phyloP scores from a whole-genome alignment of 2,329 filamentous ascomycete species.

The Pseudogymnoascus sp. region DNA sequence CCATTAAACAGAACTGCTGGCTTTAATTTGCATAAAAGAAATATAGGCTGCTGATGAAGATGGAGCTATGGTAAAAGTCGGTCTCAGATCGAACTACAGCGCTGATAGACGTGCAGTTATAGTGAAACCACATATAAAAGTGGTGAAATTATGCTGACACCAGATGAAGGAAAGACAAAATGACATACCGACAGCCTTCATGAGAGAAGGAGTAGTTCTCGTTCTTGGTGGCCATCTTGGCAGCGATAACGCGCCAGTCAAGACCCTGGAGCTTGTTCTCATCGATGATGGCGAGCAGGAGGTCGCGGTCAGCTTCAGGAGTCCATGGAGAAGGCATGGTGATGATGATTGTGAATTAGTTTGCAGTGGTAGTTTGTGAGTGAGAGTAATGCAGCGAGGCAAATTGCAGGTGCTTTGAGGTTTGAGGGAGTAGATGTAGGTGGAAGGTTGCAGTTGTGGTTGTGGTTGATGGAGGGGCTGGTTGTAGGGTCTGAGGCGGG shows the following conservation, averaged over 20 bases:
- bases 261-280: constrained; percentile 21
- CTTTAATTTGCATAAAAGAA: not conserved
- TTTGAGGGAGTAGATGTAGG: not conserved
- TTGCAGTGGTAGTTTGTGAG: not conserved
- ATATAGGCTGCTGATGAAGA: not conserved
- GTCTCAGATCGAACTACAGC: not conserved
- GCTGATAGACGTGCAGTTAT: not conserved
- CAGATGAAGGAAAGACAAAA: not conserved
- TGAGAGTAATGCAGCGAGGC: not conserved
- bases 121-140: not conserved
- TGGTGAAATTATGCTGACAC: not conserved
- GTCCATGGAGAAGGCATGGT: constrained; percentile 23
- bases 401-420: not conserved
- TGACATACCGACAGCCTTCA: constrained; percentile 28
- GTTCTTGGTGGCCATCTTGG: constrained; percentile 15
- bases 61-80: not conserved
- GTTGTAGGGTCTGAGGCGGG: not conserved
- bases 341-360: not conserved
- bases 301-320: constrained; percentile 22
- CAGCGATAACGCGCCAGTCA: constrained; percentile 22
- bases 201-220: constrained; percentile 23
- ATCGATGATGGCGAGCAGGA: constrained; percentile 27
- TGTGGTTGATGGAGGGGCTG: not conserved
- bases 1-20: not conserved
- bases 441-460: not conserved